These are phyloP conservation scores for Dendrocalamus sinicus DNA, from an alignment of 176 grass and related monocot genomes.

Conservation along the genomic window DNA sequence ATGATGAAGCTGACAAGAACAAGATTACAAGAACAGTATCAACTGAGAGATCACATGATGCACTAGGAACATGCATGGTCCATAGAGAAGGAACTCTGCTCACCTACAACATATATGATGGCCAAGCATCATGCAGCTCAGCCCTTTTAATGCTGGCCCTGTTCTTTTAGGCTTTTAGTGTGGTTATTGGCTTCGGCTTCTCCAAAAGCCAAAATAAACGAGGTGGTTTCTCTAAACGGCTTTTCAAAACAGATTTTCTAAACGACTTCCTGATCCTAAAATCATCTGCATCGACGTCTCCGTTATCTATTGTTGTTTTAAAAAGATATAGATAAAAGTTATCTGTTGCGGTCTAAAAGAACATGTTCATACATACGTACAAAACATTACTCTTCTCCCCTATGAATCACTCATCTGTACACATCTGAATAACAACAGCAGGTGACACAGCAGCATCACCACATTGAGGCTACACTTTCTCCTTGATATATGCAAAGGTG, in stretches of 20 bases:
- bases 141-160: neutral
- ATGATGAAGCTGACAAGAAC: neutral
- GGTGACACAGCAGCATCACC: neutral
- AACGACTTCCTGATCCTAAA: no score
- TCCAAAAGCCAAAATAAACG: no score
- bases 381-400: constrained; percentile 44
- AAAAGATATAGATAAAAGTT: no score
- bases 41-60: constrained; percentile 19
- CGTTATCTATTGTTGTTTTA: no score
- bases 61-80: constrained; percentile 7
- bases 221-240: no score
- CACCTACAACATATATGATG: constrained; percentile 31
- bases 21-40: neutral
- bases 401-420: constrained; percentile 43
- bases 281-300: no score
- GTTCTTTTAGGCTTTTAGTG: no score
- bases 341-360: no score
- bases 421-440: constrained; percentile 3
- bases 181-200: no score
- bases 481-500: constrained; percentile 56
- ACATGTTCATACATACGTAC: neutral
- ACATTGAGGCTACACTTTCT: constrained; percentile 43
- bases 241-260: no score
- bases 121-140: constrained; percentile 39
- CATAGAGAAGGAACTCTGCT: constrained; percentile 32